These are phyloP conservation scores for Thalia dealbata DNA, from an alignment of 176 grass and related monocot species.

Conservation along the genomic window DNA sequence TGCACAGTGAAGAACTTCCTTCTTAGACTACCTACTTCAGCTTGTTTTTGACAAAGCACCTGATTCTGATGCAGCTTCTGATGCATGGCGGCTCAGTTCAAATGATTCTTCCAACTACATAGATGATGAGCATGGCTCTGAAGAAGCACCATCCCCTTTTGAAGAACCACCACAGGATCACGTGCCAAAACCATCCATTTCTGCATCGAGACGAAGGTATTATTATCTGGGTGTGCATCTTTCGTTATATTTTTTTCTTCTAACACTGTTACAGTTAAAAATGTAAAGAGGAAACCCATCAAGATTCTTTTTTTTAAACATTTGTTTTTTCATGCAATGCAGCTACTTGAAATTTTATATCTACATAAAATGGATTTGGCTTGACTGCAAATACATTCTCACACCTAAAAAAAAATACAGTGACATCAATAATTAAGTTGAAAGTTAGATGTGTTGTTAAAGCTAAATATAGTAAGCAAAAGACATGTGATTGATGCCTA, in stretches of 20 bases:
- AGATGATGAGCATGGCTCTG: slow-evolving; percentile 24
- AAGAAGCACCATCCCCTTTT: slow-evolving; percentile 25
- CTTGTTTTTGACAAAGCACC: neutral
- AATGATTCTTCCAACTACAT: slow-evolving; percentile 18
- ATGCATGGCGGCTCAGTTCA: slow-evolving; percentile 30
- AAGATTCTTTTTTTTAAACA: too few relatives aligned
- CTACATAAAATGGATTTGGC: too few relatives aligned
- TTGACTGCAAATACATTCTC: too few relatives aligned
- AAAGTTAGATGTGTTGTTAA: too few relatives aligned
- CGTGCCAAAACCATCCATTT: slow-evolving; percentile 4
- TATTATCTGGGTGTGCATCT: neutral
- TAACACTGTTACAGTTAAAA: too few relatives aligned
- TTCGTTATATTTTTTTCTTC: neutral
- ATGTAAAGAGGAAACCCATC: too few relatives aligned
- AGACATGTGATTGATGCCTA: too few relatives aligned
- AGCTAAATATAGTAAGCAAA: too few relatives aligned
- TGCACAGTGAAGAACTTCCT: neutral
- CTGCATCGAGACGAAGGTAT: neutral
- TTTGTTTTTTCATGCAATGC: too few relatives aligned
- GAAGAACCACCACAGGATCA: slow-evolving; percentile 21
- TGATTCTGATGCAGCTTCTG: slow-evolving; percentile 36
- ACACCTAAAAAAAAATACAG: too few relatives aligned
- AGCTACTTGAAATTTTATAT: too few relatives aligned
- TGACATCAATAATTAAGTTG: too few relatives aligned
- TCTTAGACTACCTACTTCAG: neutral